Percentiles rank a stretch among this genome's conserved stretches.
Conservation (phyloP, 768 basidiomycete species). For the Phlegmacium glaucopus region DNA sequence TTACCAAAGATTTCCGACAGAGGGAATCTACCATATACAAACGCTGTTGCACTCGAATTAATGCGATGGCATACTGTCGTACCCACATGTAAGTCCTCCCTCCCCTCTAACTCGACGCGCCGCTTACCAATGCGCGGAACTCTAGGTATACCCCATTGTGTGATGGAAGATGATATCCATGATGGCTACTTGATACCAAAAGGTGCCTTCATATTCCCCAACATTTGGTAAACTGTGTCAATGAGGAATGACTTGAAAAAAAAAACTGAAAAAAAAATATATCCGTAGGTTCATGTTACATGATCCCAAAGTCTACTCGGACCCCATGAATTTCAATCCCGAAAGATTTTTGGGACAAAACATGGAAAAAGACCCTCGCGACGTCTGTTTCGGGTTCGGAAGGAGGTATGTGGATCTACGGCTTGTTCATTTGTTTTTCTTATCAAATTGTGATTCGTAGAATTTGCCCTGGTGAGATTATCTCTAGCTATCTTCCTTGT, state of each 20-base stretch:
- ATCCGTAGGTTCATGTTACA: conserved; percentile 35
- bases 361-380: conserved; percentile 39
- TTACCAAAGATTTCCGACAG: no score
- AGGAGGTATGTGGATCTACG: conserved; percentile 29
- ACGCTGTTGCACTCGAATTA: no score
- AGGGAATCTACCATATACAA: no score
- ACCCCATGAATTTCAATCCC: conserved; percentile 46
- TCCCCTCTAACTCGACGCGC: conserved; percentile 31
- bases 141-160: conserved; percentile 50
- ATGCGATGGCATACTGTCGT: no score
- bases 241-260: background rate
- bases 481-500: background rate
- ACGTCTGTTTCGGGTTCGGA: conserved; percentile 59
- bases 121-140: conserved; percentile 25
- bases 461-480: conserved; percentile 31
- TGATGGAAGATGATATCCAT: no score
- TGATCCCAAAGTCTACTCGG: conserved; percentile 30
- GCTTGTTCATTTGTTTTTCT: background rate
- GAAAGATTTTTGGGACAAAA: conserved; percentile 42
- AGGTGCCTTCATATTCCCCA: conserved; percentile 47
- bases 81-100: no score
- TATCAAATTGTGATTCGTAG: conserved; percentile 14
- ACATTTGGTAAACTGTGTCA: conserved; percentile 14
- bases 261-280: no score
- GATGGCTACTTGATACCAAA: conserved; percentile 60